A percentile compares a stretch with the other conserved stretches of the same genome.
phyloP scores from a whole-genome alignment of 306 rosid species.

The Delonix regia region DNA sequence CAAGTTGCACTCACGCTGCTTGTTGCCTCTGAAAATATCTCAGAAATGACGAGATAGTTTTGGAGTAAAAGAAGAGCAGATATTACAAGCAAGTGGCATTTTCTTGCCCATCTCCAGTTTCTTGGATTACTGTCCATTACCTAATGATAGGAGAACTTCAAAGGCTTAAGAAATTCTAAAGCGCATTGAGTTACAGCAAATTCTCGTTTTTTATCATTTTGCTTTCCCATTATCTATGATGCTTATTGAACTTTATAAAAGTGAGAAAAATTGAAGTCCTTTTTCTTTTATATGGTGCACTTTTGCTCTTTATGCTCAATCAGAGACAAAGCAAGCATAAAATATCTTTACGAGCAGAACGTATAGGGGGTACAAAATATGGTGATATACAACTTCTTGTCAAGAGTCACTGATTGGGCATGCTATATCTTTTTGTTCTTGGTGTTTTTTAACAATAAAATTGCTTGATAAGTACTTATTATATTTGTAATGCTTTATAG shows the following conservation, averaged over 20 bases:
- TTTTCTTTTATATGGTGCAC: constrained; percentile 42
- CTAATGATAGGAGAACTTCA: constrained; percentile 27
- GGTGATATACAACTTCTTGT: constrained; percentile 20
- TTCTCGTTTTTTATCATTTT: constrained; percentile 31
- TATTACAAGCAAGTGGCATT: constrained; percentile 43
- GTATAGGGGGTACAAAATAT: constrained; percentile 26
- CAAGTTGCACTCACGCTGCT: constrained; percentile 51
- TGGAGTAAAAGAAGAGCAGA: constrained; percentile 53
- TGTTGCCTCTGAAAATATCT: constrained; percentile 47
- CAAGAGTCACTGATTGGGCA: constrained; percentile 17
- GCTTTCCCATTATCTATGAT: constrained; percentile 21
- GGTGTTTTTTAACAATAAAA: not conserved
- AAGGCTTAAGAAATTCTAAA: constrained; percentile 30
- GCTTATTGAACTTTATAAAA: constrained; percentile 20
- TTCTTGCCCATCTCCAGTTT: constrained; percentile 47
- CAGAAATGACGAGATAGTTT: constrained; percentile 40
- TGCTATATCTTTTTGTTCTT: constrained; percentile 16
- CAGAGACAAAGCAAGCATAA: constrained; percentile 39
- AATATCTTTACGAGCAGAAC: constrained; percentile 26
- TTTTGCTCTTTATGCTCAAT: constrained; percentile 36
- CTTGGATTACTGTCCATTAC: constrained; percentile 48
- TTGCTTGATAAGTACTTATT: not conserved
- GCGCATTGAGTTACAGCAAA: constrained; percentile 23
- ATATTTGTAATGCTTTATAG: not conserved
- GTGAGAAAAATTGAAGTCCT: constrained; percentile 37